Conservation (phyloP, 768 basidiomycete species). For the Artomyces pyxidatus region DNA sequence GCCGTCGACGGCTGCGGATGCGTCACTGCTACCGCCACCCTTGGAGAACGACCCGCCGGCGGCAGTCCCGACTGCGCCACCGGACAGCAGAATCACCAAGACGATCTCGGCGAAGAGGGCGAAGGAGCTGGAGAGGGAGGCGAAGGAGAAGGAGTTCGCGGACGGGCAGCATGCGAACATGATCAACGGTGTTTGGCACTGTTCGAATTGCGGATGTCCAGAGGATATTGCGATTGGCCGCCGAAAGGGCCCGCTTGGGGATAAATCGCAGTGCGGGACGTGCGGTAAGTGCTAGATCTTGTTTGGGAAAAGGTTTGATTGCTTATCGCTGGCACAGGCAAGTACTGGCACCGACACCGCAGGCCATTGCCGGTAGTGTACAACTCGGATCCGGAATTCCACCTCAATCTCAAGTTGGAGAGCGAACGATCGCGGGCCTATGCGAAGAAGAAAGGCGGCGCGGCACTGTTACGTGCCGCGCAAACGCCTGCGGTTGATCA, state of each 20-base stretch:
- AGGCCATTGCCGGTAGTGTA: slow-evolving; percentile 76
- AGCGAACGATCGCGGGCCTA: slow-evolving; percentile 44
- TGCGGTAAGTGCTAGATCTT: slow-evolving; percentile 58
- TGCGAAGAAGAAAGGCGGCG: slow-evolving; percentile 51
- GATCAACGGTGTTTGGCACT: slow-evolving; percentile 88
- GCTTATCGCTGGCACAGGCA: slow-evolving; percentile 41
- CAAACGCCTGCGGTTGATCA: slow-evolving; percentile 26
- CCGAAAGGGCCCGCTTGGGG: slow-evolving; percentile 83
- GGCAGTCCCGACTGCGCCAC: slow-evolving; percentile 23
- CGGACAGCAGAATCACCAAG: slow-evolving; percentile 41
- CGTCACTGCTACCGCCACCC: slow-evolving; percentile 47
- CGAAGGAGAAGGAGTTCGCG: slow-evolving; percentile 76
- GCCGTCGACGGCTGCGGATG: slow-evolving; percentile 60
- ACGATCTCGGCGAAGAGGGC: slow-evolving; percentile 50
- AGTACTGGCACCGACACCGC: slow-evolving; percentile 85
- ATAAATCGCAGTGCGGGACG: slow-evolving; percentile 85
- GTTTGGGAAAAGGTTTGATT: background rate
- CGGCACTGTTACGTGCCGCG: slow-evolving; percentile 38
- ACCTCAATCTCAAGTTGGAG: slow-evolving; percentile 49
- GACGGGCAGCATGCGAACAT: slow-evolving; percentile 77
- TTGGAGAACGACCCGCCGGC: slow-evolving; percentile 53
- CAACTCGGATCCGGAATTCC: slow-evolving; percentile 66
- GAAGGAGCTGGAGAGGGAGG: slow-evolving; percentile 73
- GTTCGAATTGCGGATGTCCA: slow-evolving; percentile 90
- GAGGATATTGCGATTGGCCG: slow-evolving; percentile 79